Evolutionary conservation across 352 stramenopile species (phyloP).

Genomic region (Phytophthora tubulina): DNA sequence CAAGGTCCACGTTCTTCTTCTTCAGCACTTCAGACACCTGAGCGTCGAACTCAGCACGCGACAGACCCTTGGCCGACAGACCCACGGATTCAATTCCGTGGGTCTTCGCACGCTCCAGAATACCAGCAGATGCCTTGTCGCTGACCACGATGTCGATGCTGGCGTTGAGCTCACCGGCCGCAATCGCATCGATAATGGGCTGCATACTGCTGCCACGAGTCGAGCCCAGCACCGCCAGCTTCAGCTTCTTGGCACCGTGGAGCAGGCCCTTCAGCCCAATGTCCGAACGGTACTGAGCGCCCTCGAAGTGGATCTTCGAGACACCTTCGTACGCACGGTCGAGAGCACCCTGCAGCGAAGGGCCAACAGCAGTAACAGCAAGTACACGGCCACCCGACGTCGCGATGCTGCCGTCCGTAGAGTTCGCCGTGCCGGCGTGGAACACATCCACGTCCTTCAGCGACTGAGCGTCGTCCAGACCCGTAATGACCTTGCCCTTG

Average conservation of each 20-base stretch:
- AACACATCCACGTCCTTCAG: slow-evolving; percentile 96
- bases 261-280: slow-evolving; percentile 96
- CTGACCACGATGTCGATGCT: slow-evolving; percentile 97
- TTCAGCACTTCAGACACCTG: slow-evolving; percentile 95
- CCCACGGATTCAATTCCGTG: slow-evolving; percentile 77
- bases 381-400: slow-evolving; percentile 98
- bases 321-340: slow-evolving; percentile 93
- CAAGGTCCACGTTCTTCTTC: slow-evolving; percentile 95
- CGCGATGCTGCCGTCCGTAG: slow-evolving; percentile 69
- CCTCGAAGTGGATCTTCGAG: slow-evolving; percentile 90
- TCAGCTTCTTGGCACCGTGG: slow-evolving; percentile 84
- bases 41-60: slow-evolving; percentile 94
- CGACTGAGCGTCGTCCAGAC: slow-evolving; percentile 88
- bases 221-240: slow-evolving; percentile 96
- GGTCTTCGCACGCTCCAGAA: slow-evolving; percentile 94
- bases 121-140: slow-evolving; percentile 94
- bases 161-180: slow-evolving; percentile 88
- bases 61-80: slow-evolving; percentile 81
- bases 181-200: slow-evolving; percentile 97
- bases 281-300: slow-evolving; percentile 96
- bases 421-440: slow-evolving; percentile 97
- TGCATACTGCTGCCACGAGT: slow-evolving; percentile 96
- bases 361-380: slow-evolving; percentile 94
- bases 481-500: slow-evolving; percentile 97
- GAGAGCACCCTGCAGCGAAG: slow-evolving; percentile 93